A percentile compares a stretch with the other conserved stretches of the same genome.
phyloP scores from a whole-genome alignment of 495 filamentous ascomycete genomes.

The Neurospora terricola region DNA sequence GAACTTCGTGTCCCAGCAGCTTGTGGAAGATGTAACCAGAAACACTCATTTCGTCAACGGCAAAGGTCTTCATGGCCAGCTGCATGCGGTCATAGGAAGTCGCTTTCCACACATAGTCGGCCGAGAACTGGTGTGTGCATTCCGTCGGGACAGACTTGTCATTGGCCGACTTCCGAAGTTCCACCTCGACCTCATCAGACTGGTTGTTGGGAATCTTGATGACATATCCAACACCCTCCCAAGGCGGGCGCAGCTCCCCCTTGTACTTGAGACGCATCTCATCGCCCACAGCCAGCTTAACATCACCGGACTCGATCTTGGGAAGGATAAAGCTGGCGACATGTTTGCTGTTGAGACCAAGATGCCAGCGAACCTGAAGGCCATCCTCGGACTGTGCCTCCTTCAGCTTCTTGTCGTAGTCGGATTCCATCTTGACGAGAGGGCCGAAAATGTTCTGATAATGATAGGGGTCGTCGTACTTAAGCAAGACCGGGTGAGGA shows the following conservation, averaged over 20 bases:
- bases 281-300: constrained; percentile 95
- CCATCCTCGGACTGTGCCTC: constrained; percentile 96
- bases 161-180: constrained; percentile 61
- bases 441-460: constrained; percentile 99
- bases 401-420: constrained; percentile 98
- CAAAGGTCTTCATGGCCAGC: constrained; percentile 97
- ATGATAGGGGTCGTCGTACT: constrained; percentile 96
- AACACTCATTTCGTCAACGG: constrained; percentile 95
- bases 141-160: constrained; percentile 95
- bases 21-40: constrained; percentile 99
- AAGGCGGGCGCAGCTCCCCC: constrained; percentile 84
- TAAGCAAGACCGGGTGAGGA: constrained; percentile 82
- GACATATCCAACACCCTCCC: constrained; percentile 98
- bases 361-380: constrained; percentile 88
- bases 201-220: constrained; percentile 99
- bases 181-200: constrained; percentile 94
- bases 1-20: constrained; percentile 90
- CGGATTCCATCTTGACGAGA: constrained; percentile 98
- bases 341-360: constrained; percentile 96
- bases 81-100: constrained; percentile 99
- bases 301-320: constrained; percentile 94
- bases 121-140: constrained; percentile 95
- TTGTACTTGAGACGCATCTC: constrained; percentile 98
- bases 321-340: constrained; percentile 91
- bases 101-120: constrained; percentile 99